These are phyloP conservation scores for Neoascochyta sp. DNA, from an alignment of 2,329 filamentous ascomycete genomes.

Conservation along the genomic window DNA sequence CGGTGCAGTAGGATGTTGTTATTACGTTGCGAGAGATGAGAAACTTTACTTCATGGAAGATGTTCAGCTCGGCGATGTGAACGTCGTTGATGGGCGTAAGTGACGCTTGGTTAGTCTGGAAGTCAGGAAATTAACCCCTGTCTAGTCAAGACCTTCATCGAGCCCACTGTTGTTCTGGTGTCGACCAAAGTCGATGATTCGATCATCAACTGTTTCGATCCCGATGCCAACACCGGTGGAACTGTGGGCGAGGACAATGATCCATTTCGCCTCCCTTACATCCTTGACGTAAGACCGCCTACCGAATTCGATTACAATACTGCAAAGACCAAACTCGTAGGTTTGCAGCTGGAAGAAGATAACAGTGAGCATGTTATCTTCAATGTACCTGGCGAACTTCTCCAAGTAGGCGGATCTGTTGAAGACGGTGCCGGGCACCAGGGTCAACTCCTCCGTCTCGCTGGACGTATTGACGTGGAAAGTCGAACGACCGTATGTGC, in stretches of 20 bases:
- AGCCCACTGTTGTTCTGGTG: slow-evolving; percentile 58
- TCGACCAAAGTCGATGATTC: slow-evolving; percentile 55
- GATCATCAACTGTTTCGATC: slow-evolving; percentile 45
- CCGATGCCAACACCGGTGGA: slow-evolving; percentile 37
- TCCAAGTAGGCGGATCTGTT: slow-evolving; percentile 36
- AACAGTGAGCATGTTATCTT: slow-evolving; percentile 52
- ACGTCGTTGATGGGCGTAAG: slow-evolving; percentile 51
- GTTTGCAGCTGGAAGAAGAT: slow-evolving; percentile 52
- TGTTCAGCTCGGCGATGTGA: slow-evolving; percentile 63
- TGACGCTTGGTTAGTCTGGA: slow-evolving; percentile 6
- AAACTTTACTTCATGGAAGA: slow-evolving; percentile 75
- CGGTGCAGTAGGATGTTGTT: slow-evolving; percentile 75
- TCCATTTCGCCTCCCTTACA: slow-evolving; percentile 54
- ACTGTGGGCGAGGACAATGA: slow-evolving; percentile 37
- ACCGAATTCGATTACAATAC: slow-evolving; percentile 68
- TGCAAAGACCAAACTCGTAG: slow-evolving; percentile 63
- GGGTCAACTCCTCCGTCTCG: slow-evolving; percentile 64
- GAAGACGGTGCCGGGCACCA: slow-evolving; percentile 53
- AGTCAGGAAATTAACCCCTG: neutral
- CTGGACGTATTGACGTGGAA: slow-evolving; percentile 69
- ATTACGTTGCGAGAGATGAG: slow-evolving; percentile 69
- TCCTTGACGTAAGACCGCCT: slow-evolving; percentile 65
- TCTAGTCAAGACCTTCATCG: slow-evolving; percentile 58
- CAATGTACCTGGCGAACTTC: slow-evolving; percentile 57
- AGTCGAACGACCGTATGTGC: slow-evolving; percentile 61